These are phyloP conservation scores for Euphorbia pulcherrima DNA, from an alignment of 345 rosid species.

Conservation along the genomic window DNA sequence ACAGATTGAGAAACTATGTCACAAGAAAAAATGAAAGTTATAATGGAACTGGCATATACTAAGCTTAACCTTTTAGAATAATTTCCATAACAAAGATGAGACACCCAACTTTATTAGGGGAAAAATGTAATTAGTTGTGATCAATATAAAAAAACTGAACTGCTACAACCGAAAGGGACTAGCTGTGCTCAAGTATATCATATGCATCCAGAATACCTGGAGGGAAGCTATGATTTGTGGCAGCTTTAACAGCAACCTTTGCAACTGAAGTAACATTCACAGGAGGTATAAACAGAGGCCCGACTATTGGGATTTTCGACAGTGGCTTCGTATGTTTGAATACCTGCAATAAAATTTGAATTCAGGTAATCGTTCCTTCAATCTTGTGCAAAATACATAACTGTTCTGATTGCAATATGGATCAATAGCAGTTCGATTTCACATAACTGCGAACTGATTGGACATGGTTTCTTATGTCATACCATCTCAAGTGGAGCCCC, in stretches of 20 bases:
- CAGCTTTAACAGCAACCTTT: slow-evolving; percentile 54
- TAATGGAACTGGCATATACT: not conserved
- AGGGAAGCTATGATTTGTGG: slow-evolving; percentile 40
- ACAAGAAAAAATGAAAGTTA: no score
- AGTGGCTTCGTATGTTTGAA: slow-evolving; percentile 44
- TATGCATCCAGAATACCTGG: slow-evolving; percentile 54
- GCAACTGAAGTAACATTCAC: slow-evolving; percentile 50
- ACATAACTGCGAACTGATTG: not conserved
- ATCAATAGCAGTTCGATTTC: no score
- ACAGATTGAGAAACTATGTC: no score
- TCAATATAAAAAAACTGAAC: not conserved
- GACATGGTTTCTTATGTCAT: slow-evolving; percentile 1
- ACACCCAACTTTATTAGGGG: not conserved
- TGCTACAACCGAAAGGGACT: not conserved
- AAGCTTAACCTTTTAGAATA: not conserved
- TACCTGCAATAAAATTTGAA: slow-evolving; percentile 33
- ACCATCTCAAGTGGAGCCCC: slow-evolving; percentile 68
- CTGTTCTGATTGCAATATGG: no score
- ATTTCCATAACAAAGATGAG: not conserved
- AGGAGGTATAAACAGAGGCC: slow-evolving; percentile 56
- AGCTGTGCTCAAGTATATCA: slow-evolving; percentile 37
- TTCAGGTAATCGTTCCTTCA: not conserved
- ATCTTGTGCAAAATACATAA: not conserved
- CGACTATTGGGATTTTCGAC: slow-evolving; percentile 46
- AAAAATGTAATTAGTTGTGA: not conserved